These are phyloP conservation scores for Thalassiosira pacifica DNA, from an alignment of 352 stramenopile species.

Conservation along the genomic window DNA sequence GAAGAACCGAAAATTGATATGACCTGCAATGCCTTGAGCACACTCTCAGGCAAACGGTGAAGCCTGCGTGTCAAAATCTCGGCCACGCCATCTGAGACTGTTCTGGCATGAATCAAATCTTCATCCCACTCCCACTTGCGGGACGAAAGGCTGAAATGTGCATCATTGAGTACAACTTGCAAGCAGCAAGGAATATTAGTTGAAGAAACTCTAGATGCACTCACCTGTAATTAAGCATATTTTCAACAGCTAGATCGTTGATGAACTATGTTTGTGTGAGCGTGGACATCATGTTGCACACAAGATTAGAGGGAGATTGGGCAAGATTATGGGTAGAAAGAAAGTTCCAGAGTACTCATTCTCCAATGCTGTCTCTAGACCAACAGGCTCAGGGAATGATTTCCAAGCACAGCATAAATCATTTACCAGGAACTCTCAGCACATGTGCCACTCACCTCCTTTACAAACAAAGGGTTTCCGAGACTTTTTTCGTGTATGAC, in stretches of 20 bases:
- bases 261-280: too few species aligned
- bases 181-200: too few species aligned
- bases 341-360: too few species aligned
- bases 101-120: slow-evolving; percentile 40
- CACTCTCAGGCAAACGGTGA: slow-evolving; percentile 16
- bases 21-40: slow-evolving; percentile 10
- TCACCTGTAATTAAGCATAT: slow-evolving; percentile 25
- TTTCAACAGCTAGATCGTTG: slow-evolving; percentile 27
- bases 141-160: slow-evolving; percentile 22
- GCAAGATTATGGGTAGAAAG: too few species aligned
- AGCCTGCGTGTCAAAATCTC: slow-evolving; percentile 36
- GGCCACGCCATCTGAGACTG: slow-evolving; percentile 38
- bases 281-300: too few species aligned
- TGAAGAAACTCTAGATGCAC: too few species aligned
- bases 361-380: too few species aligned
- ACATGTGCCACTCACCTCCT: slow-evolving; percentile 29
- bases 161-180: too few species aligned
- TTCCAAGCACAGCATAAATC: too few species aligned
- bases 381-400: too few species aligned
- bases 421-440: too few species aligned
- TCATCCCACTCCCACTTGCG: slow-evolving; percentile 45
- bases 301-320: too few species aligned
- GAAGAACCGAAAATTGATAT: slow-evolving; percentile 40
- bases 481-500: slow-evolving; percentile 33
- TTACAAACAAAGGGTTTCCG: slow-evolving; percentile 48